phyloP scores from a whole-genome alignment of 2,329 filamentous ascomycete species.

The Colletotrichum sansevieriae region DNA sequence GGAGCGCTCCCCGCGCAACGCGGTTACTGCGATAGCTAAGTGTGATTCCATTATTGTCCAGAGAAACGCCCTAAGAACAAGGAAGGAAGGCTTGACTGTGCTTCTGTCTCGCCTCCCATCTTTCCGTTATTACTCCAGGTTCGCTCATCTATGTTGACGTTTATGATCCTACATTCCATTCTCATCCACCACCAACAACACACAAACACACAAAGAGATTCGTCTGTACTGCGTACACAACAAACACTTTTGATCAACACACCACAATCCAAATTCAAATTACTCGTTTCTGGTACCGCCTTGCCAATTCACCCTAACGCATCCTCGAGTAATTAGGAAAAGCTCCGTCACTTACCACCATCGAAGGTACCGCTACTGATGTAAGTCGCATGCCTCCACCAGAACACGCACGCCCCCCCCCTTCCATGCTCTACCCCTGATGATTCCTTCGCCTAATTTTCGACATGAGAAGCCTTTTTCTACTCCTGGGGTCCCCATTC shows the following conservation, averaged over 20 bases:
- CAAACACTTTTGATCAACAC: conserved; percentile 22
- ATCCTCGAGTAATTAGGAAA: conserved; percentile 29
- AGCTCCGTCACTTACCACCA: conserved; percentile 21
- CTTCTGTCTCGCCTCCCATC: conserved; percentile 15
- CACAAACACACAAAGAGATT: conserved; percentile 18
- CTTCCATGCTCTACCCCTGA: conserved; percentile 39
- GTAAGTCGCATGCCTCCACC: conserved; percentile 38
- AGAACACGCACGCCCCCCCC: conserved; percentile 28
- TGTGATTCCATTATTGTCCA: conserved; percentile 21
- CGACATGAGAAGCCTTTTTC: conserved; percentile 38
- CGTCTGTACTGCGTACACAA: conserved; percentile 18
- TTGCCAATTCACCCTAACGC: too few relatives aligned
- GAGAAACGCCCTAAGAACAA: neutral
- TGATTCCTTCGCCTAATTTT: conserved; percentile 40
- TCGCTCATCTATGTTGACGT: conserved; percentile 1
- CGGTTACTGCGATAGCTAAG: conserved; percentile 24
- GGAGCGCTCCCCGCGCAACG: conserved; percentile 20
- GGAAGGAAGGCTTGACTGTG: conserved; percentile 15
- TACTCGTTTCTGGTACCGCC: conserved; percentile 9
- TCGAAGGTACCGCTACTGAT: conserved; percentile 30
- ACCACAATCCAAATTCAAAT: conserved; percentile 1
- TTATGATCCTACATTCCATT: conserved; percentile 22
- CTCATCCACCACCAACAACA: conserved; percentile 13
- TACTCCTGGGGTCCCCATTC: conserved; percentile 28
- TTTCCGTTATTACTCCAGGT: conserved; percentile 17